Evolutionary conservation across 2,329 filamentous ascomycete species (phyloP), one percentile per base, ranked within the genome.

Genomic region (Verticillium isaacii): DNA sequence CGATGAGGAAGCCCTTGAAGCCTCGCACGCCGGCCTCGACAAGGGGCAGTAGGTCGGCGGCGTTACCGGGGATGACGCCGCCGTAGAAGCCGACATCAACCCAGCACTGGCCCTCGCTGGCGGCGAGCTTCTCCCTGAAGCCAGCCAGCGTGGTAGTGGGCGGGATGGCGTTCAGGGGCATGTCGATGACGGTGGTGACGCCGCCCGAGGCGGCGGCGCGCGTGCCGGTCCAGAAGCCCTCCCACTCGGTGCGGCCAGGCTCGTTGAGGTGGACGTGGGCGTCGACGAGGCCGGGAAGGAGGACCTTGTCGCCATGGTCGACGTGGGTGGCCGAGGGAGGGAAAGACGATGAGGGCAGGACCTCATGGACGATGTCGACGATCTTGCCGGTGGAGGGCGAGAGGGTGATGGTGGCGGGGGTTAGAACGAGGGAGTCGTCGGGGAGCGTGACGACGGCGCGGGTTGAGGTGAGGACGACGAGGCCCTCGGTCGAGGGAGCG

Each of bases 1-100:
- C 93, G 72, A 98, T 98, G 69, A 99, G 77, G 75, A 99, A 99
- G 1, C 94, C 94, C 78, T 99, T 99, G 83, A 99, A 98, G 14
- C 95, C 95, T 66, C 93, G 84, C 12, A 98, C 94, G 60, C 95
- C 95, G 50, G 87, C 90, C 61, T 91, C 84, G 1, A 98, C 90
- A 4, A 99, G 81, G 0, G 88, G 89, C 68, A 91, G 86, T 61
- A 99, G 78, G 70, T 98, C 88, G 12, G 84, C 75, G 2, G 88
- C 85, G 72, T 99, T 99, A 1, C 94, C 95, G 3, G 95, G 95
- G 57, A 99, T 88, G 45, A 98, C 87, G 36, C 95, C 95, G 32
- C 95, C 95, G 73, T 98, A 98, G 76, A 99, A 98, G 34, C 93
- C 95, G n/a, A 98, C 93, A 70, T 98, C 95, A 32, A 98, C 92